Evolutionary conservation across 2,329 filamentous ascomycete genomes (phyloP).

Genomic region (Scolecobasidium constrictum): DNA sequence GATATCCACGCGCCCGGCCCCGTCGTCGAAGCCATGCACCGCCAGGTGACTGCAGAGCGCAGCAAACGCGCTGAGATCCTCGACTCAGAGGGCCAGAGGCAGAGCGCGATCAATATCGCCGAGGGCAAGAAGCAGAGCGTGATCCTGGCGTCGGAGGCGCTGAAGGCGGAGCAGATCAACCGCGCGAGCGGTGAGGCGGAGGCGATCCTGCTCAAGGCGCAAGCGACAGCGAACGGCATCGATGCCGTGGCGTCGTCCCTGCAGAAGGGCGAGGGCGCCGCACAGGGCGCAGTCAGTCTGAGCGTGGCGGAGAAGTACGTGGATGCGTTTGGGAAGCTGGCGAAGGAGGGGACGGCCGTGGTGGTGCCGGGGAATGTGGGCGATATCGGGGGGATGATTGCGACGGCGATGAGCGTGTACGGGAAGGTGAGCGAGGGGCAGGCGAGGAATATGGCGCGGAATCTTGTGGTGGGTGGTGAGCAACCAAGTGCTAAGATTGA

Average conservation of each 20-base stretch:
- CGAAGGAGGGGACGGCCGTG: conserved; percentile 89
- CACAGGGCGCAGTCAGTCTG: conserved; percentile 75
- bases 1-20: conserved; percentile 93
- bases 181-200: conserved; percentile 85
- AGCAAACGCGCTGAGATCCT: conserved; percentile 97
- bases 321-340: conserved; percentile 82
- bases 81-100: conserved; percentile 91
- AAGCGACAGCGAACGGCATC: conserved; percentile 79
- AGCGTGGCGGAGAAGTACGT: conserved; percentile 97
- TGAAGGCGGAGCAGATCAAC: conserved; percentile 88
- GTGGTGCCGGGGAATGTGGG: conserved; percentile 96
- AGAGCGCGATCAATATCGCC: conserved; percentile 97
- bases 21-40: conserved; percentile 96
- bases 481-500: not conserved
- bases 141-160: conserved; percentile 86
- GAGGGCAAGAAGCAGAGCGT: conserved; percentile 96
- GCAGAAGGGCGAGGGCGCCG: conserved; percentile 57
- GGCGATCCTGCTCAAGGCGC: conserved; percentile 77
- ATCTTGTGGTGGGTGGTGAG: not conserved
- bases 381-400: conserved; percentile 94
- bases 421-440: conserved; percentile 58
- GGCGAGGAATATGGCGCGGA: not conserved
- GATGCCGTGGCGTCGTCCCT: conserved; percentile 75
- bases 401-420: conserved; percentile 88
- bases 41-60: conserved; percentile 92